A percentile compares a stretch with the other conserved stretches of the same genome.
These are phyloP conservation scores for Huntiella abstrusa DNA, from an alignment of 2,329 filamentous ascomycete species.

Conservation along the genomic window DNA sequence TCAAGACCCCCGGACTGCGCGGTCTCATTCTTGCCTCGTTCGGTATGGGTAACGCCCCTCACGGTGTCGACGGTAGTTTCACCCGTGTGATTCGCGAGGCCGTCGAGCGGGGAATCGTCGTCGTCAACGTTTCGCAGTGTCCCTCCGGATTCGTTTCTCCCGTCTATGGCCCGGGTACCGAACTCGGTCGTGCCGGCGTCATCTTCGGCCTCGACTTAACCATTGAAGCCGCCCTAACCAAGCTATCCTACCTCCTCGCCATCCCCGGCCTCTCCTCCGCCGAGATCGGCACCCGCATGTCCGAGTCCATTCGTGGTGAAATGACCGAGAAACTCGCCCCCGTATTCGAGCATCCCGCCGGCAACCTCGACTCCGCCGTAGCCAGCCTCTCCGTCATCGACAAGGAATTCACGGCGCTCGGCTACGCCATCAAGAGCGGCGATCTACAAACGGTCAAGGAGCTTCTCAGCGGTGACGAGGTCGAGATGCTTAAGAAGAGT, in stretches of 20 bases:
- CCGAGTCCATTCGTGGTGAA: slow-evolving; percentile 61
- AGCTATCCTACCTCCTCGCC: slow-evolving; percentile 71
- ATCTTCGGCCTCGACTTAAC: slow-evolving; percentile 82
- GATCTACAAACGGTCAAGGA: slow-evolving; percentile 46
- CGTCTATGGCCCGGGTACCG: slow-evolving; percentile 59
- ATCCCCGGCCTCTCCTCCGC: slow-evolving; percentile 40
- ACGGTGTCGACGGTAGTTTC: slow-evolving; percentile 59
- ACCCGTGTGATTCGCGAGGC: slow-evolving; percentile 60
- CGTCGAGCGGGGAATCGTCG: slow-evolving; percentile 61
- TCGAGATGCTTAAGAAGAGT: slow-evolving; percentile 49
- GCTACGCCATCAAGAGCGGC: slow-evolving; percentile 60
- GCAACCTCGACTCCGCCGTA: slow-evolving; percentile 25
- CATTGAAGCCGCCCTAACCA: slow-evolving; percentile 76
- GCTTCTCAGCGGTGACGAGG: slow-evolving; percentile 46
- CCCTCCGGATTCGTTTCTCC: slow-evolving; percentile 57
- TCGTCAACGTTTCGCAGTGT: slow-evolving; percentile 88
- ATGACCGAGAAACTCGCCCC: slow-evolving; percentile 58
- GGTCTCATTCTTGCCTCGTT: slow-evolving; percentile 83
- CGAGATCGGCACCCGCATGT: slow-evolving; percentile 54
- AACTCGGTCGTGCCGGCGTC: slow-evolving; percentile 64
- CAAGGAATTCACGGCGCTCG: slow-evolving; percentile 56
- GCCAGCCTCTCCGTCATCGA: slow-evolving; percentile 28
- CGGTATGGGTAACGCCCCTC: slow-evolving; percentile 79
- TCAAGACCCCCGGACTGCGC: slow-evolving; percentile 55
- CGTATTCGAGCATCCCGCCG: slow-evolving; percentile 57